Percentiles rank a stretch among this genome's conserved stretches.
Evolutionary conservation across 2,329 filamentous ascomycete genomes (phyloP).

Genomic region (Penicillium glabrum): DNA sequence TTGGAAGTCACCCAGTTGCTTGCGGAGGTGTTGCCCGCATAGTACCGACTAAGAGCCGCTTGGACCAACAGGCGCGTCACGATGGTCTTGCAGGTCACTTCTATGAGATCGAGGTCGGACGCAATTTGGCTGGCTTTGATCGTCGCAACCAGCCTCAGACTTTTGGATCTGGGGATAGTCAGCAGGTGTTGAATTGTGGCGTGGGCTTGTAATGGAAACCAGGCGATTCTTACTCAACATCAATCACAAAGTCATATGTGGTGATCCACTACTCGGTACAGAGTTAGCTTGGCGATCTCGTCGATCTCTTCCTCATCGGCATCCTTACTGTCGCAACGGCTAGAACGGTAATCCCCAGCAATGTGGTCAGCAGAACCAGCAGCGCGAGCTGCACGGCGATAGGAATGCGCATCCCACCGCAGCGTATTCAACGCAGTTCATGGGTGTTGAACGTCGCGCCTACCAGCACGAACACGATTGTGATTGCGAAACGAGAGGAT

Average conservation of each 20-base stretch:
- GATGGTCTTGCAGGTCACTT: slow-evolving; percentile 71
- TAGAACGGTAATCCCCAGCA: slow-evolving; percentile 74
- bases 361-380: slow-evolving; percentile 72
- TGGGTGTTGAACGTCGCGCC: not conserved
- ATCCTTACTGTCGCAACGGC: slow-evolving; percentile 61
- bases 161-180: slow-evolving; percentile 47
- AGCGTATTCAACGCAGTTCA: not conserved
- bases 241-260: slow-evolving; percentile 61
- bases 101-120: slow-evolving; percentile 74
- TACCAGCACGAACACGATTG: not conserved
- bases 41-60: slow-evolving; percentile 51
- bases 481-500: no score
- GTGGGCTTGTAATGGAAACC: not conserved
- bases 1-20: slow-evolving; percentile 62
- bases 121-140: slow-evolving; percentile 82
- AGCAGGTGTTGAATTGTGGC: not conserved
- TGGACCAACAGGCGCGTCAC: slow-evolving; percentile 62
- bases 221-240: slow-evolving; percentile 45
- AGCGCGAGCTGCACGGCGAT: slow-evolving; percentile 84
- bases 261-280: slow-evolving; percentile 52
- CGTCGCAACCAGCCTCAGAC: slow-evolving; percentile 75
- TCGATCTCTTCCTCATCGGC: not conserved
- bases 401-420: slow-evolving; percentile 69
- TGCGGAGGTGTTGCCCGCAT: slow-evolving; percentile 52
- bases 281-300: not conserved